Evolutionary conservation across 1,284 basidiomycete genomes (phyloP), one percentile per base, ranked within the genome.

Genomic region (Thecaphora thlaspeos): DNA sequence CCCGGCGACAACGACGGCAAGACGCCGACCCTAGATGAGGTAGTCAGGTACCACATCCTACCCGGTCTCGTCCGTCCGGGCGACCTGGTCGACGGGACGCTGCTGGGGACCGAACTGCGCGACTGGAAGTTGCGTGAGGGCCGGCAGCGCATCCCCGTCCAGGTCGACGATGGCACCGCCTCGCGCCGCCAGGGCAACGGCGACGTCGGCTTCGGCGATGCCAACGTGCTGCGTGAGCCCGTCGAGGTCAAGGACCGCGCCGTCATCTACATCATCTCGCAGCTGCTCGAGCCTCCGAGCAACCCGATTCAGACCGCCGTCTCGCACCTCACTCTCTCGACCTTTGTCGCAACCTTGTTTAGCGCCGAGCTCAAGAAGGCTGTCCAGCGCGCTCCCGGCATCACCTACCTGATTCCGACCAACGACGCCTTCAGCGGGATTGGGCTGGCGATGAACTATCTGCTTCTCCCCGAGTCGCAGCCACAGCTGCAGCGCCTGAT

Each of bases 261-360:
- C 8, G 76, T 93, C 58, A 88, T 99, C 61, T 99, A 98, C 79
- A 87, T 97, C 66, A 81, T 97, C 41, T 89, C 91, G 0, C 84
- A 87, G 30, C 86, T 92, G 0, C 82, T 97, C 21, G 82, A 85
- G 8, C 89, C 90, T 15, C 95, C 95, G 0, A 81, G 83, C 0
- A 89, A 93, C 75, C 84, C 88, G 15, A 81, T 97, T 34, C 85
- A 89, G 72, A 88, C 89, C 2, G 88, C 90, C 4, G 82, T 95
- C 11, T 89, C 91, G 0, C 84, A 84, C 46, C 82, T 95, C 4
- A 86, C 91, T 36, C 83, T 91, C 19, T 94, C 92, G 0, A 86
- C 87, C 1, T 98, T 93, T 80, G 84, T 97, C 38, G 91, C 91
- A 2, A 63, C 72, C 30, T 54, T 71, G 0, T 88, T 90, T 3